Base-by-base conservation (phyloP, 2,329 filamentous ascomycete species). In the Clonostachys chloroleuca region DNA sequence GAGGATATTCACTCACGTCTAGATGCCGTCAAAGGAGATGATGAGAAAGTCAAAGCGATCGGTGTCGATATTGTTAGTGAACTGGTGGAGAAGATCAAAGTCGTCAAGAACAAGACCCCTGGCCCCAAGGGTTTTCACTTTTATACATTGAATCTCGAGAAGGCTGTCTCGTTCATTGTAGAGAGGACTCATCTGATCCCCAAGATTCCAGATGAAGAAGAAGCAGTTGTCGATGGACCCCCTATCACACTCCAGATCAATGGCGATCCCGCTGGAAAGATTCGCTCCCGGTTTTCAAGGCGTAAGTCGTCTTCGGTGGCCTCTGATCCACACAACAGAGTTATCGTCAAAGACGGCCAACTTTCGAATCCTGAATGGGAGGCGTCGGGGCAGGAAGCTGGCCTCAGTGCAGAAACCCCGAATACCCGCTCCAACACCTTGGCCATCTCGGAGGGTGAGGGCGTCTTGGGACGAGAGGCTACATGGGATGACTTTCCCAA, bases 401-500 rank as follows among this genome's bases (percentile, higher is more conserved):
- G 86, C 16, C 71, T 92, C n/a, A 89, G 84, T 2, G 80, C 80
- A 4, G 84, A 84, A 55, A 81, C 79, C 46, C 76, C 92, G 58
- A 92, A 92, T 62, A 84, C 82, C 17, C 81, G 92, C 45, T 86
- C 86, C 48, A 92, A 92, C 63, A 94, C 90, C 1, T 78, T 97
- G 10, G 90, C 92, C 30, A 96, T 96, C 49, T 96, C 92, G 0
- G 92, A 97, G 69, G 92, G 94, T 6, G 87, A 96, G 59, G 94
- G 92, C 20, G 80, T 87, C 5, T 75, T 96, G 7, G 94, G 92
- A 12, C 81, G 94, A 44, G 92, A 97, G 73, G 94, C 94, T 34
- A 99, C 94, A 1, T 99, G 94, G 94, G 94, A 99, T 59, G 94
- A 99, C 61, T 99, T 91, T 66, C 92, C 92, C 52, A 97, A 97